These are phyloP conservation scores for Alternaria incomplexa DNA, from an alignment of 2,329 filamentous ascomycete genomes.

Conservation along the genomic window DNA sequence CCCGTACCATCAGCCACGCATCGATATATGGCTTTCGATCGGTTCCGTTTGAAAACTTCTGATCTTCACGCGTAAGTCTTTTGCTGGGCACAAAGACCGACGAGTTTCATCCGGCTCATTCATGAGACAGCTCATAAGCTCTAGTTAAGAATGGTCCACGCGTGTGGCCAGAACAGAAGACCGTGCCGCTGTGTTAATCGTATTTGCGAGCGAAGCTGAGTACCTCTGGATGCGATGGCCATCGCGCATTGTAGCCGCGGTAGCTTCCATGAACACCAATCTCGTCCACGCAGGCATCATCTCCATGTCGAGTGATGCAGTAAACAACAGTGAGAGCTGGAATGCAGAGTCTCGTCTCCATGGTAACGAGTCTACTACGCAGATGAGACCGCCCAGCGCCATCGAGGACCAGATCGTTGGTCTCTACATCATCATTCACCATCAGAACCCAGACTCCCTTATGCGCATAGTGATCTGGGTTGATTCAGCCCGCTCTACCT, in stretches of 20 bases:
- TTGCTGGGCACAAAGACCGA: not conserved
- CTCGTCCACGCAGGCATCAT: not conserved
- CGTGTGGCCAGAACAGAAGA: not conserved
- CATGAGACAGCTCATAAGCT: not conserved
- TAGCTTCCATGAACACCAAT: not conserved
- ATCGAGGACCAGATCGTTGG: not conserved
- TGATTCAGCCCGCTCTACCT: not conserved
- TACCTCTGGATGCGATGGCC: not conserved
- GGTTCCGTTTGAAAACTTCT: not conserved
- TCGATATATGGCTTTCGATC: not conserved
- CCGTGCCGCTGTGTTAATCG: not conserved
- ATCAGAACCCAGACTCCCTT: not conserved
- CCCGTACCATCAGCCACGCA: not conserved
- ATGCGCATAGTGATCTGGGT: not conserved
- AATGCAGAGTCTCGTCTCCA: not conserved
- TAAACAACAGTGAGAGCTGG: not conserved
- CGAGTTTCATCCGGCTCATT: not conserved
- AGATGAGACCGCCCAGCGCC: not conserved
- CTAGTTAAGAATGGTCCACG: not conserved
- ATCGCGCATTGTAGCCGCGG: not conserved
- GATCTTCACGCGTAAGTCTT: not conserved
- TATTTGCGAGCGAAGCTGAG: not conserved
- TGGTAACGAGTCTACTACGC: not conserved
- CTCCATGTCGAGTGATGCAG: not conserved
- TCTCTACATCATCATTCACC: not conserved